These are phyloP conservation scores for Epithele typhae DNA, from an alignment of 768 basidiomycete species.

Conservation along the genomic window DNA sequence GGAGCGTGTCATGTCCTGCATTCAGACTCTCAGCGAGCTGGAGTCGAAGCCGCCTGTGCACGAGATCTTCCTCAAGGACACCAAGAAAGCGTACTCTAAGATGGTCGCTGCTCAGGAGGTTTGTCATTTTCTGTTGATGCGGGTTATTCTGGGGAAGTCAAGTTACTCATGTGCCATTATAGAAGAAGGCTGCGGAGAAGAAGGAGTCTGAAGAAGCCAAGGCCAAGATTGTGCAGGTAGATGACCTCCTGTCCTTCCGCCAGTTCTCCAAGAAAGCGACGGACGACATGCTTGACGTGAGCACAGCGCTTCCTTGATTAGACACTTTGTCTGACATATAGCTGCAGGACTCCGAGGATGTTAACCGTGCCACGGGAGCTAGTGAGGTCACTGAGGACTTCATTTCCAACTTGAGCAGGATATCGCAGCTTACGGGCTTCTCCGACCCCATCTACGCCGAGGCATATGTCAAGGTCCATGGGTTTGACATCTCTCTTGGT, in stretches of 20 bases:
- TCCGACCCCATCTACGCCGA: slow-evolving; percentile 98
- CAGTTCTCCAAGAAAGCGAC: slow-evolving; percentile 92
- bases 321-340: neutral
- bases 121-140: too few relatives aligned
- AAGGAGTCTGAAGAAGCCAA: slow-evolving; percentile 74
- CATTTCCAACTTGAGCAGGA: slow-evolving; percentile 88
- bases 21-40: slow-evolving; percentile 86
- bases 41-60: slow-evolving; percentile 51
- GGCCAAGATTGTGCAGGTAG: slow-evolving; percentile 77
- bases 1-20: slow-evolving; percentile 94
- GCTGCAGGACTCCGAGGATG: slow-evolving; percentile 80
- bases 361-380: slow-evolving; percentile 85
- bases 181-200: slow-evolving; percentile 92
- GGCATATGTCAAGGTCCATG: slow-evolving; percentile 95
- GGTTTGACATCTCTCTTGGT: slow-evolving; percentile 95
- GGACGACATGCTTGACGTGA: slow-evolving; percentile 72
- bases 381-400: slow-evolving; percentile 86
- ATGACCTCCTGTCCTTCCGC: slow-evolving; percentile 87
- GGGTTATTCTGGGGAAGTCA: too few relatives aligned
- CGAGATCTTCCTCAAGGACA: slow-evolving; percentile 79
- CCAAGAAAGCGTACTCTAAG: slow-evolving; percentile 86
- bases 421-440: slow-evolving; percentile 95
- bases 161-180: too few relatives aligned
- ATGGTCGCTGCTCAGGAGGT: slow-evolving; percentile 97
- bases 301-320: slow-evolving; percentile 12